phyloP scores from a whole-genome alignment of 768 basidiomycete species.

The Calvatia gigantea region DNA sequence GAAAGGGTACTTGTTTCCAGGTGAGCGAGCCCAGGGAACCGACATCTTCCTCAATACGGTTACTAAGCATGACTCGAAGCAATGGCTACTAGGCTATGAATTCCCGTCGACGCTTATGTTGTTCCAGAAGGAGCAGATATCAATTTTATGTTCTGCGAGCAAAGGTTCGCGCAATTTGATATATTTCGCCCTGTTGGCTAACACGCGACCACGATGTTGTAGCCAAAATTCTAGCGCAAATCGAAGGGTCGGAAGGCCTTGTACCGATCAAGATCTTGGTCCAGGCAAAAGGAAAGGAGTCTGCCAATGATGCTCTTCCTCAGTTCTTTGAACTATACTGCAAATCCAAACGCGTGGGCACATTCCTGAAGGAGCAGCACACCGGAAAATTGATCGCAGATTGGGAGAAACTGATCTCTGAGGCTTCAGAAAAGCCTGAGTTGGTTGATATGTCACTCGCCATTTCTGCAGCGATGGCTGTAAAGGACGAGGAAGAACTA shows the following conservation, averaged over 20 bases:
- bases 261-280: conserved; percentile 75
- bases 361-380: conserved; percentile 78
- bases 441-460: conserved; percentile 75
- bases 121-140: conserved; percentile 73
- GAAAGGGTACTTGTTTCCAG: conserved; percentile 90
- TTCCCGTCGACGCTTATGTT: conserved; percentile 92
- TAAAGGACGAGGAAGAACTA: conserved; percentile 90
- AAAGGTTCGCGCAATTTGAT: conserved; percentile 58
- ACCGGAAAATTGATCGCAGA: conserved; percentile 84
- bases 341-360: conserved; percentile 65
- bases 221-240: conserved; percentile 87
- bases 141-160: conserved; percentile 80
- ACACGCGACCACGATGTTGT: conserved; percentile 11
- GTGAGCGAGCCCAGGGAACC: conserved; percentile 37
- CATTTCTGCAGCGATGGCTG: conserved; percentile 74
- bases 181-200: conserved; percentile 4
- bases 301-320: conserved; percentile 67
- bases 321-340: conserved; percentile 63
- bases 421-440: conserved; percentile 60
- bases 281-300: conserved; percentile 79
- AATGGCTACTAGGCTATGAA: conserved; percentile 96
- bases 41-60: neutral
- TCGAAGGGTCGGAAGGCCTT: conserved; percentile 51
- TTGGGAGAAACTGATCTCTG: conserved; percentile 69
- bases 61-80: conserved; percentile 45